These are phyloP conservation scores for Ceratobasidium sp. DNA, from an alignment of 1,284 basidiomycete genomes.

Conservation along the genomic window DNA sequence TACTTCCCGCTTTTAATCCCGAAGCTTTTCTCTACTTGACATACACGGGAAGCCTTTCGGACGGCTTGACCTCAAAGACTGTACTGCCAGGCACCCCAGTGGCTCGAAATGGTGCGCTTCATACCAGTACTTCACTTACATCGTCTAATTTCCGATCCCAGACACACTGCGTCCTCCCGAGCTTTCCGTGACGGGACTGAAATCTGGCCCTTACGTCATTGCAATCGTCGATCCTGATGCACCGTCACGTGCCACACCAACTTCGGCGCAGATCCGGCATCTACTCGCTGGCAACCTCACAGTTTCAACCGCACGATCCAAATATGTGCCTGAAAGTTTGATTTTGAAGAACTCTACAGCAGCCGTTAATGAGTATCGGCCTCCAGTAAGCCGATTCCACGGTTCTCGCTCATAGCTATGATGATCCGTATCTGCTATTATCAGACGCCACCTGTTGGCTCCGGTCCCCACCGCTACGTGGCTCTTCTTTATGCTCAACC, in stretches of 20 bases:
- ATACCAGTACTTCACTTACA: not conserved
- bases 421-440: not conserved
- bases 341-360: conserved; percentile 32
- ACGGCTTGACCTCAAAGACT: conserved; percentile 21
- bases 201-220: conserved; percentile 25
- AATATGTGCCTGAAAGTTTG: conserved; percentile 5
- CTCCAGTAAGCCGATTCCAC: conserved; percentile 3
- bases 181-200: conserved; percentile 13
- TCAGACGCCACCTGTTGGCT: conserved; percentile 27
- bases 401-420: not conserved
- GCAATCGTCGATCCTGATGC: conserved; percentile 37
- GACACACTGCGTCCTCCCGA: conserved; percentile 24
- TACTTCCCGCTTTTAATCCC: conserved; percentile 23
- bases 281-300: conserved; percentile 22
- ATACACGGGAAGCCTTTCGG: conserved; percentile 29
- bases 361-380: conserved; percentile 15
- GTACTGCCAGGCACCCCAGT: conserved; percentile 28
- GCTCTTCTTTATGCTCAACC: conserved; percentile 37
- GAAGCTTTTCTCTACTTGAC: conserved; percentile 29
- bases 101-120: conserved; percentile 7
- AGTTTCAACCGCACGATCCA: conserved; percentile 6
- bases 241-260: conserved; percentile 29
- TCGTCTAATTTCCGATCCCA: not conserved
- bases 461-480: conserved; percentile 34
- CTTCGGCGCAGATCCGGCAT: conserved; percentile 27